Evolutionary conservation across 257 asterid genomes (phyloP), one percentile per base, ranked within the genome.

Genomic region (Plantago elongata): DNA sequence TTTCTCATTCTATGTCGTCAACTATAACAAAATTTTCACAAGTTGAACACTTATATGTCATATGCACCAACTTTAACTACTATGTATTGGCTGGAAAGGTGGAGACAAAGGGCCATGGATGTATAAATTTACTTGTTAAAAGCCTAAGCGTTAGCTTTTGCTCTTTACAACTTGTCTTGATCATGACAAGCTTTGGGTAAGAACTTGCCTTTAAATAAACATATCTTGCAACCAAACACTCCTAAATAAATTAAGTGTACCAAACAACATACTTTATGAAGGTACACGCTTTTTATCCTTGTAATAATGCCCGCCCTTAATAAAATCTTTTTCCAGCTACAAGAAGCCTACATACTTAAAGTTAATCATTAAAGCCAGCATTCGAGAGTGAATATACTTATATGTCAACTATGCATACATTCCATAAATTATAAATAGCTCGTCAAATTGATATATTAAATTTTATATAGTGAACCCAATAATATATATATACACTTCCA

Each of bases 81-180:
- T 49, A 65, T 74, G 63, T 18, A 55, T 68, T 62, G 66, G 78
- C 70, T 75, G 77, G 78, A 72, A 77, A 73, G 74, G 65, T 52
- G 7, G 69, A 9, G 69, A 9, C n/a, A 34, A 51, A 10, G 54
- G 68, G 70, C 46, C 46, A 62, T 45, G 57, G 74, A 67, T 46
- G 1, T 34, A 34, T 5, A 4, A 34, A 7, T 34, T 65, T 69
- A 57, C 61, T 67, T 51, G 60, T 45, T 34, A 52, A 34, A 34
- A 34, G 40, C 7, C 40, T 34, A 1, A 7, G 40, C 40, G 2
- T 34, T 7, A 34, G 68, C 67, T 72, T 72, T 73, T 61, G 74
- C 60, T 63, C 79, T 73, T 76, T 73, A 60, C 79, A 76, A 68
- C 71, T 68, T 80, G 73, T 37, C 66, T 71, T 34, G 54, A 79